Percentiles rank a stretch among this genome's conserved stretches.
Evolutionary conservation across 306 rosid species (phyloP).

Genomic region (Inga laurina): DNA sequence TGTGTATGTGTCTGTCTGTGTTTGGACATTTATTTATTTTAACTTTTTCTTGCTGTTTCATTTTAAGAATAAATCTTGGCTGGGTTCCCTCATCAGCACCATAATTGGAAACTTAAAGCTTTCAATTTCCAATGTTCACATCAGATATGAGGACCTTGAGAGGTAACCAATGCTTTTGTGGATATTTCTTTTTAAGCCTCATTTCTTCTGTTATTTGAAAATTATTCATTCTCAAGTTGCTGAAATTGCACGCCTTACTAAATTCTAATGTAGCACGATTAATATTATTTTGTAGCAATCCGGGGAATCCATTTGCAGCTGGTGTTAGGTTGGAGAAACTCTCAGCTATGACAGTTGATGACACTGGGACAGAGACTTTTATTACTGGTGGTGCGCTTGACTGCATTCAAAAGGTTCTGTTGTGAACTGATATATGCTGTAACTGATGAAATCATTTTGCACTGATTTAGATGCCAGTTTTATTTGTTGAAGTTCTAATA

Average conservation of each 20-base stretch:
- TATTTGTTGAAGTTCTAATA: slow-evolving; percentile 15
- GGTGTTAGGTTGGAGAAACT: slow-evolving; percentile 91
- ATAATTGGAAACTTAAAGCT: slow-evolving; percentile 94
- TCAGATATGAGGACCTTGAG: slow-evolving; percentile 94
- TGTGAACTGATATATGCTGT: slow-evolving; percentile 10
- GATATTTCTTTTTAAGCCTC: neutral
- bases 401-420: slow-evolving; percentile 75
- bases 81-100: slow-evolving; percentile 94
- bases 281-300: slow-evolving; percentile 72
- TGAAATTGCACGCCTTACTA: neutral
- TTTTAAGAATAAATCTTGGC: slow-evolving; percentile 84
- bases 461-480: slow-evolving; percentile 22
- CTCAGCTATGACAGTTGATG: slow-evolving; percentile 87
- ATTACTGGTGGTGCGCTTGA: slow-evolving; percentile 85
- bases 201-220: neutral
- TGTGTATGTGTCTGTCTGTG: slow-evolving; percentile 18
- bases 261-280: slow-evolving; percentile 36
- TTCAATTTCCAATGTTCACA: slow-evolving; percentile 89
- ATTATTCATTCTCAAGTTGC: neutral
- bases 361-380: slow-evolving; percentile 83
- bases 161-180: slow-evolving; percentile 50
- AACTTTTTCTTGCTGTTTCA: slow-evolving; percentile 28
- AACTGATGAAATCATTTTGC: slow-evolving; percentile 25
- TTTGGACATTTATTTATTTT: slow-evolving; percentile 33
- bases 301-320: slow-evolving; percentile 93